These are phyloP conservation scores for Teratosphaeria destructans DNA, from an alignment of 2,329 filamentous ascomycete genomes.

Conservation along the genomic window DNA sequence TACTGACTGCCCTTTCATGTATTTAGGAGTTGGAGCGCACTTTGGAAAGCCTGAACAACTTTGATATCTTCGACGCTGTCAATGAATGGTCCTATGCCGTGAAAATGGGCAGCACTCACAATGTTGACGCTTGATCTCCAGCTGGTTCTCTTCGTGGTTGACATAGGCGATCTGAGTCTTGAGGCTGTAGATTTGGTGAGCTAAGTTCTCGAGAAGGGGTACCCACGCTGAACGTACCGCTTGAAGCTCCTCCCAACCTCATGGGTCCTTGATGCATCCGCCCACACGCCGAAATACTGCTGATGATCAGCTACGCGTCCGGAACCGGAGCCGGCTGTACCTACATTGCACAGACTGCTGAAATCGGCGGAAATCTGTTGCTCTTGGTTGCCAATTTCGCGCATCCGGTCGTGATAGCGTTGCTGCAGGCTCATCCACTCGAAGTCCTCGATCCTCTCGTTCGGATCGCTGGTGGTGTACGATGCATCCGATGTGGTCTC, in stretches of 20 bases:
- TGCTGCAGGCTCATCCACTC: slow-evolving; percentile 70
- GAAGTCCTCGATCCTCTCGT: slow-evolving; percentile 43
- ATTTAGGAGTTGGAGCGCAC: slow-evolving; percentile 37
- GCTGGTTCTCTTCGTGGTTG: slow-evolving; percentile 57
- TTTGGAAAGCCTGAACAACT: slow-evolving; percentile 39
- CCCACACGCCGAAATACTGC: slow-evolving; percentile 74
- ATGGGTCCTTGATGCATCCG: slow-evolving; percentile 56
- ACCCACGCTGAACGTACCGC: slow-evolving; percentile 40
- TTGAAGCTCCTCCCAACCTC: slow-evolving; percentile 71
- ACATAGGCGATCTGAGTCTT: slow-evolving; percentile 72
- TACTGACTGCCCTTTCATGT: slow-evolving; percentile 7
- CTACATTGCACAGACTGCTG: slow-evolving; percentile 49
- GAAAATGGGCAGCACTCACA: slow-evolving; percentile 45
- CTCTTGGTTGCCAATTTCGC: slow-evolving; percentile 54
- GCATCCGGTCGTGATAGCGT: slow-evolving; percentile 57
- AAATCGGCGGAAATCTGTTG: slow-evolving; percentile 31
- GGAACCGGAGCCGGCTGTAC: slow-evolving; percentile 4
- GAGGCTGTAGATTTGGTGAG: slow-evolving; percentile 41
- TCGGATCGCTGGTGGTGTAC: slow-evolving; percentile 14
- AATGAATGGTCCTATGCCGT: background rate
- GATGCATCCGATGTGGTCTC: background rate
- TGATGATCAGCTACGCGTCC: slow-evolving; percentile 5
- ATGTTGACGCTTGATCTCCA: slow-evolving; percentile 68
- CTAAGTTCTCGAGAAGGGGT: background rate
- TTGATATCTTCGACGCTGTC: slow-evolving; percentile 30